Base-by-base conservation (phyloP, 768 basidiomycete genomes). In the Ramaria rubella region DNA sequence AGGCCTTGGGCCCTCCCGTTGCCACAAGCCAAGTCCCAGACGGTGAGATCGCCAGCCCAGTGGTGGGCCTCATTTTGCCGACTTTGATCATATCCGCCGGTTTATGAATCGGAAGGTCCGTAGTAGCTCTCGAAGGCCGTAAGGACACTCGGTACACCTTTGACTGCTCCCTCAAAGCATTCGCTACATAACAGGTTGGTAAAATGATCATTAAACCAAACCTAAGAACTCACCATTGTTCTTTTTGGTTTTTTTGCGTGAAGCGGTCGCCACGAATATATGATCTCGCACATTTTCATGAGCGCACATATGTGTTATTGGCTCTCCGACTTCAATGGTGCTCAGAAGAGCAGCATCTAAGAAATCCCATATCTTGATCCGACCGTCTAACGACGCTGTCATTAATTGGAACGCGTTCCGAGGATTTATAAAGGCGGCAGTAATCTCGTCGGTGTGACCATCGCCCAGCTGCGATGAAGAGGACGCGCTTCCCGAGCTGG, bases 281-380 rank as follows among this genome's bases (percentile, higher is more conserved):
- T 74, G 72, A 57, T 85, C 86, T 60, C 79, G 82, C 68, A 85
- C 80, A 55, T 76, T 73, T 60, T 82, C 78, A 64, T 92, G 90
- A 0, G 80, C 81, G 58, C 86, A 85, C 53, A 94, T 70, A 62
- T 80, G 78, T 60, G 81, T 79, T 62, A 94, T 83, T 14, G 86
- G 82, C 58, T 86, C 80, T 27, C 76, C 77, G 43, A 92, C 65
- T 56, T 81, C 76, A 60, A 96, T 79, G 2, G 85, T 89, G 59
- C 84, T 82, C 58, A 97, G 73, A 11, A 96, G 72, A 7, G 77
- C 74, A 5, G 85, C 93, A 58, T 96, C 94, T 34, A 94, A 72
- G 69, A 88, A 94, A 71, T 98, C 93, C 96, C 96, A 99, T 24
- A 96, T 72, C 67, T 89, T 81, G 60, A 98, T 70, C 33, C 77